These are phyloP conservation scores for Pythium pyrilobum DNA, from an alignment of 352 stramenopile species.

Conservation along the genomic window DNA sequence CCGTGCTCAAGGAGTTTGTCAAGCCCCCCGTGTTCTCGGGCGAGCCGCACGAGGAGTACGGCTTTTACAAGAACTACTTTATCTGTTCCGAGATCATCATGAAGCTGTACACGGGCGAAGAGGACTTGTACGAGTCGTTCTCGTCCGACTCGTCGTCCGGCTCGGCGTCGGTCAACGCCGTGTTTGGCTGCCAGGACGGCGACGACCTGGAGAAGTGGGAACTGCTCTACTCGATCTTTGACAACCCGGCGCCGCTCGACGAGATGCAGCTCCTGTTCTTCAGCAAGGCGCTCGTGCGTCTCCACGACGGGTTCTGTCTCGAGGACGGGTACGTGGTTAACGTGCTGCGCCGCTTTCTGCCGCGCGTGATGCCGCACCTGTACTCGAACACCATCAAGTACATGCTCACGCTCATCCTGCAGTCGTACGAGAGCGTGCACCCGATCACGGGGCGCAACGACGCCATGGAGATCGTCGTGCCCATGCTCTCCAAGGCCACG, in stretches of 20 bases:
- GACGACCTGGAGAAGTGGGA: constrained; percentile 78
- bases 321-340: constrained; percentile 84
- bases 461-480: constrained; percentile 79
- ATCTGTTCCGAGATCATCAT: constrained; percentile 89
- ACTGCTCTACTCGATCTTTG: constrained; percentile 78
- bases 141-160: constrained; percentile 77
- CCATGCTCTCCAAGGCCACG: constrained; percentile 51
- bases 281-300: constrained; percentile 80
- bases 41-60: constrained; percentile 83
- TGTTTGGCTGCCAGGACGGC: constrained; percentile 76
- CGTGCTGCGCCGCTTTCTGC: constrained; percentile 74
- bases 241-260: constrained; percentile 67
- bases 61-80: constrained; percentile 88
- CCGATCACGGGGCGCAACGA: constrained; percentile 84
- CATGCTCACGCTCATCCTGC: constrained; percentile 83
- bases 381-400: constrained; percentile 90
- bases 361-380: constrained; percentile 69
- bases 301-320: constrained; percentile 83
- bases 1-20: constrained; percentile 77
- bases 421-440: constrained; percentile 87
- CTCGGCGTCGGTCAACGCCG: constrained; percentile 49
- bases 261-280: constrained; percentile 87
- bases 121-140: constrained; percentile 87
- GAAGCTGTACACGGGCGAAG: constrained; percentile 86
- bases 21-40: constrained; percentile 64